Conservation (phyloP, 2,329 filamentous ascomycete genomes). For the Aureobasidium sp. region DNA sequence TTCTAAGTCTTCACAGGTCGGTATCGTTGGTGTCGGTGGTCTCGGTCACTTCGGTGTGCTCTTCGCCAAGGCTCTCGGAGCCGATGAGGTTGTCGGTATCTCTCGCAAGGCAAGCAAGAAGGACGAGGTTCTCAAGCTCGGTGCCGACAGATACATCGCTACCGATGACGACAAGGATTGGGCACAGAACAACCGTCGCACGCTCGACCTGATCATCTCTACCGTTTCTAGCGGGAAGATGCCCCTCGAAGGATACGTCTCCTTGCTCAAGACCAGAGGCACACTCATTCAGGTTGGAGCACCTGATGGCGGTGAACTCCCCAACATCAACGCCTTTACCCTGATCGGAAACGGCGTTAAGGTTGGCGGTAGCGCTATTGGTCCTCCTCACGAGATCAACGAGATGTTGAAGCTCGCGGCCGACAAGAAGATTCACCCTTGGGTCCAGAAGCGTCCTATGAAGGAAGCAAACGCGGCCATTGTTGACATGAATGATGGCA, state of each 20-base stretch:
- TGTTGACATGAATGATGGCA: constrained; percentile 50
- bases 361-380: constrained; percentile 40
- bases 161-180: constrained; percentile 51
- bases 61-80: constrained; percentile 61
- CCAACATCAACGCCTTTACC: constrained; percentile 48
- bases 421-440: constrained; percentile 50
- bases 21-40: constrained; percentile 64
- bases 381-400: constrained; percentile 48
- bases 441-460: constrained; percentile 55
- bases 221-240: constrained; percentile 52
- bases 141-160: constrained; percentile 50
- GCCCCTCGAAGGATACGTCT: constrained; percentile 54
- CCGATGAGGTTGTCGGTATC: constrained; percentile 57
- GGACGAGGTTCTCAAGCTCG: constrained; percentile 52
- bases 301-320: constrained; percentile 42
- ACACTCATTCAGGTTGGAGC: constrained; percentile 47
- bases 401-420: constrained; percentile 56
- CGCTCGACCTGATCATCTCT: constrained; percentile 51
- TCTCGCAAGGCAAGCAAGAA: constrained; percentile 53
- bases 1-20: constrained; percentile 40
- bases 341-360: constrained; percentile 49
- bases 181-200: constrained; percentile 44
- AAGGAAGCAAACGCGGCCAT: constrained; percentile 51
- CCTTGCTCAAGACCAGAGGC: constrained; percentile 51
- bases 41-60: constrained; percentile 62